Conservation (phyloP, 768 basidiomycete genomes). For the Mycena albidolilacea region DNA sequence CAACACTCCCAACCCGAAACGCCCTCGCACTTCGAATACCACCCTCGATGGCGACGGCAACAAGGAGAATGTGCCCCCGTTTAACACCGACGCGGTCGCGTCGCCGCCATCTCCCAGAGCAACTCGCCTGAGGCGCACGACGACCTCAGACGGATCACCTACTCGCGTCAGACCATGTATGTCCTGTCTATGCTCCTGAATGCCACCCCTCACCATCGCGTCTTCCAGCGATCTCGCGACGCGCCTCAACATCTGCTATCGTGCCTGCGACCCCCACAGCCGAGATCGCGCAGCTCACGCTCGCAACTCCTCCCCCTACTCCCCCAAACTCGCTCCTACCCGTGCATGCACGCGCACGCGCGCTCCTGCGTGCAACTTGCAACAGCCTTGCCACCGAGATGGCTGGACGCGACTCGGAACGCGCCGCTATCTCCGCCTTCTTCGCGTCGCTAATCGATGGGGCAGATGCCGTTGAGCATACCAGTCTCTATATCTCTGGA, state of each 20-base stretch:
- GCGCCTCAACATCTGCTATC: slow-evolving; percentile 65
- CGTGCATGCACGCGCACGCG: slow-evolving; percentile 72
- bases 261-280: slow-evolving; percentile 62
- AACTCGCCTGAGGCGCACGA: slow-evolving; percentile 47
- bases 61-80: slow-evolving; percentile 87
- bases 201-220: slow-evolving; percentile 33
- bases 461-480: slow-evolving; percentile 46
- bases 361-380: slow-evolving; percentile 80
- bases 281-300: slow-evolving; percentile 57
- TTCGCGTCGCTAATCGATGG: slow-evolving; percentile 66
- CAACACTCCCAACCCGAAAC: slow-evolving; percentile 76
- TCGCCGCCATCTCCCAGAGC: slow-evolving; percentile 37
- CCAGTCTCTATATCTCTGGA: slow-evolving; percentile 90
- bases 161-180: slow-evolving; percentile 63
- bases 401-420: slow-evolving; percentile 79
- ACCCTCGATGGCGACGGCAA: slow-evolving; percentile 71
- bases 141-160: slow-evolving; percentile 56
- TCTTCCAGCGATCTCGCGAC: slow-evolving; percentile 59
- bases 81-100: slow-evolving; percentile 53
- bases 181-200: slow-evolving; percentile 37
- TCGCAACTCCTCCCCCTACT: slow-evolving; percentile 75
- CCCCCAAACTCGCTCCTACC: slow-evolving; percentile 67
- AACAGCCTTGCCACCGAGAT: slow-evolving; percentile 67
- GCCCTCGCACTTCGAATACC: slow-evolving; percentile 64
- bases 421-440: slow-evolving; percentile 70